A percentile compares a stretch with the other conserved stretches of the same genome.
Evolutionary conservation across 768 basidiomycete species (phyloP).

Genomic region (Zangia roseola): DNA sequence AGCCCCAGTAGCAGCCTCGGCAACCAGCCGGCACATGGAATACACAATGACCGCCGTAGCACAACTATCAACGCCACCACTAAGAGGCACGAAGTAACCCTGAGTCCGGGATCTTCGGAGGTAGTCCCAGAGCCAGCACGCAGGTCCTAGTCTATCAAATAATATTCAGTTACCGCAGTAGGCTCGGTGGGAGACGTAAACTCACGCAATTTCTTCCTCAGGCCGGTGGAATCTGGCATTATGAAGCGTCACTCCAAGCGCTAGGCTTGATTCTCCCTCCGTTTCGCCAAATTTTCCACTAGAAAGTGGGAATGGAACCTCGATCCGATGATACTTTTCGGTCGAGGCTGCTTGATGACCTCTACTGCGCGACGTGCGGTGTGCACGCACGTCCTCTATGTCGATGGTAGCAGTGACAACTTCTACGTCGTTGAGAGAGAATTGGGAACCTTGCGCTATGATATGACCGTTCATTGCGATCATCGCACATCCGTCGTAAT

Average conservation of each 20-base stretch:
- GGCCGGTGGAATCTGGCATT: constrained; percentile 66
- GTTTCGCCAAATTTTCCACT: constrained; percentile 70
- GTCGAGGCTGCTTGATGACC: constrained; percentile 85
- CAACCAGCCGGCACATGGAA: constrained; percentile 93
- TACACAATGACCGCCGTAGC: constrained; percentile 94
- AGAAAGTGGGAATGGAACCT: constrained; percentile 77
- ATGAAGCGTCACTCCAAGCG: constrained; percentile 45
- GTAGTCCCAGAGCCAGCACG: constrained; percentile 99
- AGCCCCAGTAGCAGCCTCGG: constrained; percentile 69
- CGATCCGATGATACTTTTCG: constrained; percentile 76
- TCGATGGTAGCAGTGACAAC: constrained; percentile 95
- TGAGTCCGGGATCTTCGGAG: constrained; percentile 89
- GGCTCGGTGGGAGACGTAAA: background rate
- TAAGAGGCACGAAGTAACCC: constrained; percentile 94
- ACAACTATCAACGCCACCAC: constrained; percentile 96
- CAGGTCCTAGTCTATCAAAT: constrained; percentile 77
- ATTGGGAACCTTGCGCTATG: constrained; percentile 94
- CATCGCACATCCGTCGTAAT: constrained; percentile 97
- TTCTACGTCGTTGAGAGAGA: constrained; percentile 93
- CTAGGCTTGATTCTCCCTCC: constrained; percentile 48
- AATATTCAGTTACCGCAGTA: background rate
- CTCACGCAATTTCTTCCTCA: constrained; percentile 97
- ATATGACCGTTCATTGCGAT: constrained; percentile 93
- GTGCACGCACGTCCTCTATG: constrained; percentile 93
- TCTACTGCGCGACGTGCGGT: constrained; percentile 79